Base-by-base conservation (phyloP, 345 rosid species). In the Citrus australasica region DNA sequence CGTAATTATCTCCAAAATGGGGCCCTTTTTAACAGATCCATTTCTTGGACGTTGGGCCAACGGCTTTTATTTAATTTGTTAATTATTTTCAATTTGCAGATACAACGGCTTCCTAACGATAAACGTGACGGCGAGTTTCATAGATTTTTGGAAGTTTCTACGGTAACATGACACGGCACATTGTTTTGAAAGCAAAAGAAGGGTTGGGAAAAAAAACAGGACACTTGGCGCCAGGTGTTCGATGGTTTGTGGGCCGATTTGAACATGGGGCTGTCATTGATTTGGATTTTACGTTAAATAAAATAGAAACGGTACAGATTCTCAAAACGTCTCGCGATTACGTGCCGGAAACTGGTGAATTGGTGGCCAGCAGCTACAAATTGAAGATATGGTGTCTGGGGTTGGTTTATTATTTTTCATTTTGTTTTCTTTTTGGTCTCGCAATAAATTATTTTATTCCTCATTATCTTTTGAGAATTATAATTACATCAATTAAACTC, bases 41-140 rank as follows among this genome's bases (percentile, higher is more conserved):
- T 69, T 48, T 70, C 60, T 70, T 70, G 16, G 73, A n/a, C 8
- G 37, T 70, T 69, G 73, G 59, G 59, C 73, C 16, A 16, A 46
- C 73, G 73, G 73, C 35, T 9, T 24, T 42, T 13, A 46, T 67
- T 67, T 9, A 11, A 25, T 25, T 61, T 11, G 9, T 61, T 10
- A 24, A 24, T 61, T 61, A 2, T 61, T 61, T 61, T 32, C 17
- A 32, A 32, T 7, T 5, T 17, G 4, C 11, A 5, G 7, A 21
- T 37, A 35, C 70, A 22, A 67, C 70, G 28, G 70, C 1, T 27
- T 67, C 2, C 9, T 21, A 35, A 67, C 51, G 33, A 25, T 24
- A 13, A 46, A 7, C 37, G n/a, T 25, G 37, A 69, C 73, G 59
- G 73, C 35, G 35, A 16, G 35, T 46, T 25, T 25, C 59, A 48